These are phyloP conservation scores for Voacanga thouarsii DNA, from an alignment of 257 asterid species.

Conservation along the genomic window DNA sequence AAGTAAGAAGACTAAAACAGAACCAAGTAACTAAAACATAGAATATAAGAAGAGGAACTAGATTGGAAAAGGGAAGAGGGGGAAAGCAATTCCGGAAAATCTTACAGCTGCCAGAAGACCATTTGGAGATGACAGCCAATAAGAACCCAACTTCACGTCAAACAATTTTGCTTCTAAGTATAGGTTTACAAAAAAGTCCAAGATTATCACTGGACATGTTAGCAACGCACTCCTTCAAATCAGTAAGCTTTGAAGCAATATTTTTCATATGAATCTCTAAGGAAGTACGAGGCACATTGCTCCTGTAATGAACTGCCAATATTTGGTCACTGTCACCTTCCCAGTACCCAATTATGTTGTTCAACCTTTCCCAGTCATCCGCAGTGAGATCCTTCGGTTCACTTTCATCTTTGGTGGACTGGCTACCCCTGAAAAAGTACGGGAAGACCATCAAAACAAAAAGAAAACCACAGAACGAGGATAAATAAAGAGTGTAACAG, in stretches of 20 bases:
- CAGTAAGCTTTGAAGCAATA: constrained; percentile 87
- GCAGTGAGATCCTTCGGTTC: constrained; percentile 71
- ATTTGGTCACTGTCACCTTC: constrained; percentile 64
- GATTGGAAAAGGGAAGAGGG: background rate
- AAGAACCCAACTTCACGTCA: constrained; percentile 83
- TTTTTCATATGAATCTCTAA: constrained; percentile 93
- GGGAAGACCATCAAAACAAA: constrained; percentile 13
- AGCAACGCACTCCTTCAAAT: constrained; percentile 69
- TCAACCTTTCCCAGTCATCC: constrained; percentile 93
- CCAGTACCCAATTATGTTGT: constrained; percentile 81
- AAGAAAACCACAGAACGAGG: background rate
- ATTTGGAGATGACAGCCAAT: constrained; percentile 77
- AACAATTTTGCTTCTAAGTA: constrained; percentile 73
- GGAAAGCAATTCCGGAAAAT: constrained; percentile 10
- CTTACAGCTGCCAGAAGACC: constrained; percentile 93
- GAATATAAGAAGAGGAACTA: background rate
- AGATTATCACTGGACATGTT: constrained; percentile 92
- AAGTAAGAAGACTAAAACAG: constrained; percentile 10
- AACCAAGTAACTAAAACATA: background rate
- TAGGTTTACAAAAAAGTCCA: constrained; percentile 66
- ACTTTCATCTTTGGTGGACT: constrained; percentile 62
- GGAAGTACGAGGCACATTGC: constrained; percentile 52
- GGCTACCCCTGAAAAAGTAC: constrained; percentile 53
- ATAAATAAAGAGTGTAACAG: background rate
- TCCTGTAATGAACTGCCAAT: constrained; percentile 38